Percentiles rank a stretch among this genome's conserved stretches.
These are phyloP conservation scores for Suhomyces maxii DNA, from an alignment of 1,139 yeast species.

Conservation along the genomic window DNA sequence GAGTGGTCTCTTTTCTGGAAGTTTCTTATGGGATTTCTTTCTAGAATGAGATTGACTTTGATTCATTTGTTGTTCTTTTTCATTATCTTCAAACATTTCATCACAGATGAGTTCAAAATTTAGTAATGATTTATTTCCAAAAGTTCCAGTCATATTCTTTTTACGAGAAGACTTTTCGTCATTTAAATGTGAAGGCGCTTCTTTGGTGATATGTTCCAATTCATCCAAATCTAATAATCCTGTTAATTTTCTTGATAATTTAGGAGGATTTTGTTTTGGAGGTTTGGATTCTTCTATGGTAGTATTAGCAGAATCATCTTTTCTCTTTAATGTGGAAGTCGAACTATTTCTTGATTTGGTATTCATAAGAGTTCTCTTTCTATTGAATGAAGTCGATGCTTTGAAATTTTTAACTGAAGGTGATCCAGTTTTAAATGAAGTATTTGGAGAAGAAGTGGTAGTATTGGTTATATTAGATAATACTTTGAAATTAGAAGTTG, in stretches of 20 bases:
- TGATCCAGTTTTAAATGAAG: not conserved
- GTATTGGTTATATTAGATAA: constrained; percentile 36
- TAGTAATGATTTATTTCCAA: constrained; percentile 25
- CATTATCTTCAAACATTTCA: constrained; percentile 15
- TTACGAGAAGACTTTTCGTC: constrained; percentile 5
- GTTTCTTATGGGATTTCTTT: not conserved
- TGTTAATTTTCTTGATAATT: constrained; percentile 25
- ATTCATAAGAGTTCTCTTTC: constrained; percentile 33
- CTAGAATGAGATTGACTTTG: not conserved
- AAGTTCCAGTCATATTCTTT: constrained; percentile 9
- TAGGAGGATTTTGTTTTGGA: constrained; percentile 21
- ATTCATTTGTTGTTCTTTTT: not conserved
- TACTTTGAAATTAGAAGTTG: constrained; percentile 16
- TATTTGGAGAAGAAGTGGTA: constrained; percentile 13
- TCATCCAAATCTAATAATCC: constrained; percentile 22
- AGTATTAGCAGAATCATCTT: constrained; percentile 3
- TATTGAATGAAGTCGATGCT: constrained; percentile 44
- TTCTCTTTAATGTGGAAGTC: constrained; percentile 4
- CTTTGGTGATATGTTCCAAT: constrained; percentile 9
- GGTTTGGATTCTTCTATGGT: constrained; percentile 5
- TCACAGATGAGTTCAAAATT: constrained; percentile 32
- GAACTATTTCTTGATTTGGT: constrained; percentile 29
- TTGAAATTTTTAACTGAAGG: constrained; percentile 24
- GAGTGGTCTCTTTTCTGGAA: not conserved
- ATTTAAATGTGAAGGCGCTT: not conserved